Percentiles rank a stretch among this genome's conserved stretches.
phyloP scores from a whole-genome alignment of 2,329 filamentous ascomycete species.

The Penicillium verrucosum region DNA sequence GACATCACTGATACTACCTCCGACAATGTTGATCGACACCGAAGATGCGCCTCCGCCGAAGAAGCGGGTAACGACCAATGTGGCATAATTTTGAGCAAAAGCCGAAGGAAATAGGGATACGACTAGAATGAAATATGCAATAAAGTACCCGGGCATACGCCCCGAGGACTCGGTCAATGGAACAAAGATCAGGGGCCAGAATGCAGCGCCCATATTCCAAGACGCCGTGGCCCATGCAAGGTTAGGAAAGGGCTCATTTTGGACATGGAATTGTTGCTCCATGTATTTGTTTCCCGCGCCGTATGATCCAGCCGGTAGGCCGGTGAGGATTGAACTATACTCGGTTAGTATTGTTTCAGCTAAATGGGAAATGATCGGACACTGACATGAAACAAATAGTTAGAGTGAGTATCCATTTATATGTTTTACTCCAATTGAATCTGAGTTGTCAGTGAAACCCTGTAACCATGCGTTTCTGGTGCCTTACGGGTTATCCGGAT shows the following conservation, averaged over 20 bases:
- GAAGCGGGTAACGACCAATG: slow-evolving; percentile 44
- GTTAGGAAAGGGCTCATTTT: slow-evolving; percentile 35
- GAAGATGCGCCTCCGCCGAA: slow-evolving; percentile 46
- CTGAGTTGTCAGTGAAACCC: slow-evolving; percentile 12
- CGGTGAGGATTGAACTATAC: slow-evolving; percentile 40
- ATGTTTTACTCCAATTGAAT: slow-evolving; percentile 42
- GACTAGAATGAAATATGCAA: slow-evolving; percentile 42
- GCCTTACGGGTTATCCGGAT: slow-evolving; percentile 32
- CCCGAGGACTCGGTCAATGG: slow-evolving; percentile 43
- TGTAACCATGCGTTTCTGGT: background rate
- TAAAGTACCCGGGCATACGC: slow-evolving; percentile 45
- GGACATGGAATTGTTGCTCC: slow-evolving; percentile 31
- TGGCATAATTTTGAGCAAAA: slow-evolving; percentile 46
- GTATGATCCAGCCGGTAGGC: slow-evolving; percentile 43
- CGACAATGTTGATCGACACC: slow-evolving; percentile 43
- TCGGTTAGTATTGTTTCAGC: background rate
- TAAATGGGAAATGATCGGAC: too few relatives aligned
- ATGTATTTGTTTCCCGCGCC: slow-evolving; percentile 35
- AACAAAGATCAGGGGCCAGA: slow-evolving; percentile 38
- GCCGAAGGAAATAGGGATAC: slow-evolving; percentile 44
- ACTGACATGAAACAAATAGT: slow-evolving; percentile 43
- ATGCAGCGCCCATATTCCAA: slow-evolving; percentile 41
- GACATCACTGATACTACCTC: slow-evolving; percentile 36
- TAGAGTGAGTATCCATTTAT: slow-evolving; percentile 45
- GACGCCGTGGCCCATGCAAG: slow-evolving; percentile 34